phyloP scores from a whole-genome alignment of 306 rosid genomes.

The Phaseolus lunatus region DNA sequence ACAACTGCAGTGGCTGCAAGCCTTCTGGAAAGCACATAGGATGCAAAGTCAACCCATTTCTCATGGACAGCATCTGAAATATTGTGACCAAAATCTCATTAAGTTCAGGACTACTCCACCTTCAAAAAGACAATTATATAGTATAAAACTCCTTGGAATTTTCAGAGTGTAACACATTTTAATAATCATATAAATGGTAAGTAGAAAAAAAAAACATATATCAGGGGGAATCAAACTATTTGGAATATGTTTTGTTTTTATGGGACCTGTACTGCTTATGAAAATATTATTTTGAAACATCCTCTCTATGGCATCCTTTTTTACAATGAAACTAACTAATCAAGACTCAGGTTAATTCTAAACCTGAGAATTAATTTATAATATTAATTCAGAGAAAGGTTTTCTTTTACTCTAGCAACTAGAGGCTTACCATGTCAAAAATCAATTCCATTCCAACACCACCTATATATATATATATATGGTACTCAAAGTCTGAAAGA shows the following conservation, averaged over 20 bases:
- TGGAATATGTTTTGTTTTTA: background rate
- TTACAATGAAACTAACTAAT: background rate
- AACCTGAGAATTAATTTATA: background rate
- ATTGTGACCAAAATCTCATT: conserved; percentile 2
- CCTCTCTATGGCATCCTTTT: background rate
- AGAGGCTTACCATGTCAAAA: conserved; percentile 9
- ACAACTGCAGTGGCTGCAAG: conserved; percentile 58
- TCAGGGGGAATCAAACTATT: background rate
- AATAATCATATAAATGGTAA: background rate
- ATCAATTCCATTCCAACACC: conserved; percentile 1
- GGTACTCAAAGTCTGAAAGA: too few species aligned
- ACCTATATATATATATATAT: background rate
- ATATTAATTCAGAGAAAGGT: too few species aligned
- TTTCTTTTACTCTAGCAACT: too few species aligned
- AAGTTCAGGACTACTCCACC: conserved; percentile 17
- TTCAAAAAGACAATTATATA: conserved; percentile 18
- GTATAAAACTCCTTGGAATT: background rate
- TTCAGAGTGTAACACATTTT: background rate
- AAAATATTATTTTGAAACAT: background rate
- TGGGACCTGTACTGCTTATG: background rate
- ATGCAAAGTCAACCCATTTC: conserved; percentile 84
- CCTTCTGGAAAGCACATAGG: conserved; percentile 75
- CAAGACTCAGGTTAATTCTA: conserved; percentile 3
- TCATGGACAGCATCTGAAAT: conserved; percentile 91
- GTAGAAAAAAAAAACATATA: background rate